Conservation (phyloP, 1,284 basidiomycete species). For the Mycena citricolor region DNA sequence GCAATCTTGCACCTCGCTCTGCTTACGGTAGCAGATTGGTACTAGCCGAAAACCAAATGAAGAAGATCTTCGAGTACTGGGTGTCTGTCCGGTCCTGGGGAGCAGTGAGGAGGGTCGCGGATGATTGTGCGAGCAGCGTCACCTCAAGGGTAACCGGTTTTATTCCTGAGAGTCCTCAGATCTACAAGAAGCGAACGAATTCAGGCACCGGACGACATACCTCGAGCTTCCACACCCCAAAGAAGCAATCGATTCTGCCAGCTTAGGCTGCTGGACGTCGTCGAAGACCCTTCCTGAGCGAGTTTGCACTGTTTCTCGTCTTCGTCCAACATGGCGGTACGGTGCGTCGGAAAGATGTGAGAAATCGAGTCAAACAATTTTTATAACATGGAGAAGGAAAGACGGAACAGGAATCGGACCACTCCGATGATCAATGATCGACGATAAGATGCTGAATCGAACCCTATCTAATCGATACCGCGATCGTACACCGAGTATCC, state of each 20-base stretch:
- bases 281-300: no score
- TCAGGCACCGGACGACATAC: slow-evolving; percentile 7
- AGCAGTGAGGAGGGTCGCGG: neutral
- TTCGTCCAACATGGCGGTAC: no score
- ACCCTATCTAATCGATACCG: no score
- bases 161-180: slow-evolving; percentile 39
- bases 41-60: slow-evolving; percentile 73
- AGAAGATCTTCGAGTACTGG: slow-evolving; percentile 72
- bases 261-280: no score
- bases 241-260: slow-evolving; percentile 12
- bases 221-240: slow-evolving; percentile 29
- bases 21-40: slow-evolving; percentile 72
- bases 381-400: no score
- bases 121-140: neutral
- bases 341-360: no score
- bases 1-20: neutral
- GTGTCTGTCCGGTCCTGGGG: slow-evolving; percentile 51
- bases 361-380: no score
- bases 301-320: no score
- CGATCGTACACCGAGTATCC: no score
- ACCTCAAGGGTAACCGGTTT: slow-evolving; percentile 45
- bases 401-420: no score
- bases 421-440: no score
- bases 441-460: no score
- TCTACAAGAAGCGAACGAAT: neutral